Conservation (phyloP, 1,284 basidiomycete species). For the Ganoderma resinaceum region DNA sequence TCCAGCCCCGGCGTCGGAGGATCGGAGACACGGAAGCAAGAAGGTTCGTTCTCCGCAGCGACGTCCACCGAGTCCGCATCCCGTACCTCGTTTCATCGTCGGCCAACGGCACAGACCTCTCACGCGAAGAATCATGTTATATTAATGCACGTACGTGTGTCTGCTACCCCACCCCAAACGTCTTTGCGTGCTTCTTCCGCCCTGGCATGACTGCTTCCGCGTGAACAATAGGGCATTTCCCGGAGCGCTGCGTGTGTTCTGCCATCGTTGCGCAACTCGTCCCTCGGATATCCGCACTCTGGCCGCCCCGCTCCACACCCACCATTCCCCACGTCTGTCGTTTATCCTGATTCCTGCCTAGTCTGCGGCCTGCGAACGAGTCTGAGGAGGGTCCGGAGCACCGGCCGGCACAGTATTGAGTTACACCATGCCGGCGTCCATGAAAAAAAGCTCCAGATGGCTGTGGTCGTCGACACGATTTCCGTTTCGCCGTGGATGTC, state of each 20-base stretch:
- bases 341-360: not conserved
- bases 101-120: constrained; percentile 2
- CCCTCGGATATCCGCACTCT: not conserved
- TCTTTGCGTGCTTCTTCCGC: not conserved
- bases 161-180: not conserved
- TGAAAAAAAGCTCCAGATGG: not conserved
- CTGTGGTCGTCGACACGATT: not conserved
- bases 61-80: not conserved
- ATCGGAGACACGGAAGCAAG: not conserved
- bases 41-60: not conserved
- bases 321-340: not conserved
- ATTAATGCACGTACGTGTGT: not conserved
- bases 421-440: not conserved
- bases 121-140: not conserved
- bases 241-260: not conserved
- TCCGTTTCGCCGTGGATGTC: not conserved
- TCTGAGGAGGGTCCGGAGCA: not conserved
- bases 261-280: not conserved
- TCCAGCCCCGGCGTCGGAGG: not conserved
- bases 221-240: not conserved
- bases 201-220: not conserved
- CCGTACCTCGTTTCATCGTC: constrained; percentile 1
- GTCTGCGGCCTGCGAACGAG: not conserved
- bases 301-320: not conserved
- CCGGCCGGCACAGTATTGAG: not conserved